These are phyloP conservation scores for Fusarium sp. DNA, from an alignment of 2,329 filamentous ascomycete genomes.

Conservation along the genomic window DNA sequence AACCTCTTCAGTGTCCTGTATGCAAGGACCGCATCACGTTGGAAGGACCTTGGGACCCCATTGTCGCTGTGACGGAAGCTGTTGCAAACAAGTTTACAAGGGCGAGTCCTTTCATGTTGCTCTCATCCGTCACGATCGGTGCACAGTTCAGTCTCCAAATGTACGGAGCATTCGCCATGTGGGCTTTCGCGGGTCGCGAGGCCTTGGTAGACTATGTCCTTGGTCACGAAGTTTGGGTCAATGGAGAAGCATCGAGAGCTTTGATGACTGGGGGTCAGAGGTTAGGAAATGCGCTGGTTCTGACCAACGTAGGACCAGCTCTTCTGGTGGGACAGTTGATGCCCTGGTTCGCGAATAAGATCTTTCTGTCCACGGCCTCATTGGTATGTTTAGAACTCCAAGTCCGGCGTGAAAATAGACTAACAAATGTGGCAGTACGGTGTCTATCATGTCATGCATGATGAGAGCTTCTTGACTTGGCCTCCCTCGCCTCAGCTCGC, in stretches of 20 bases:
- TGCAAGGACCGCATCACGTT: constrained; percentile 87
- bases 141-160: constrained; percentile 64
- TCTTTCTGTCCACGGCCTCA: constrained; percentile 58
- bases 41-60: constrained; percentile 76
- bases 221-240: constrained; percentile 49
- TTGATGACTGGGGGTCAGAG: constrained; percentile 47
- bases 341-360: constrained; percentile 56
- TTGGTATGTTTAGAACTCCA: constrained; percentile 50
- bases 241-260: constrained; percentile 41
- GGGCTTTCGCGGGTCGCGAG: constrained; percentile 64
- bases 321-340: constrained; percentile 59
- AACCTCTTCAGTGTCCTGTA: constrained; percentile 84
- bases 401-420: background rate
- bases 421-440: constrained; percentile 57
- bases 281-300: constrained; percentile 50
- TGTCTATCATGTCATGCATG: constrained; percentile 58
- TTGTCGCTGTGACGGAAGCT: constrained; percentile 74
- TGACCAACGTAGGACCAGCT: constrained; percentile 61
- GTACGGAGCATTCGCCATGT: constrained; percentile 65
- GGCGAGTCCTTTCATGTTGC: constrained; percentile 71
- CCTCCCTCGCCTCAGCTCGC: constrained; percentile 65
- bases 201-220: constrained; percentile 58
- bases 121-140: constrained; percentile 66
- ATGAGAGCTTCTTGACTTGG: constrained; percentile 62
- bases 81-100: constrained; percentile 67